phyloP scores from a whole-genome alignment of 768 basidiomycete genomes.

The Agaricus sinodeliciosus region DNA sequence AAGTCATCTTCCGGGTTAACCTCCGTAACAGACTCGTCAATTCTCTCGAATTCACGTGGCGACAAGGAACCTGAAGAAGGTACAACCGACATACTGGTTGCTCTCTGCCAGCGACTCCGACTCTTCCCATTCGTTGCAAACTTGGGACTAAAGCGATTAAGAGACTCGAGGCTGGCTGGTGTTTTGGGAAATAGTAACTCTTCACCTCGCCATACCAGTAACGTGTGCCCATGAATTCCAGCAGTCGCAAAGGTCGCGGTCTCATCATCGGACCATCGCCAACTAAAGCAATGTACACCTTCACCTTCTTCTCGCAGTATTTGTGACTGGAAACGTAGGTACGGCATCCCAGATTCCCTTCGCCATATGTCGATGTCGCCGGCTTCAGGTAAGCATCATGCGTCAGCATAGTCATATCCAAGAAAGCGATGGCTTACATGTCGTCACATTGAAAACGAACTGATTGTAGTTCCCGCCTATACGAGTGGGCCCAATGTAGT shows the following conservation, averaged over 20 bases:
- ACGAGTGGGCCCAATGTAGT: slow-evolving; percentile 5
- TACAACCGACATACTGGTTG: not conserved
- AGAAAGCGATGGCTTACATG: not conserved
- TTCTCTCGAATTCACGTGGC: not conserved
- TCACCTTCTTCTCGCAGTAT: slow-evolving; percentile 2
- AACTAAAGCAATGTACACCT: slow-evolving; percentile 5
- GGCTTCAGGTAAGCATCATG: not conserved
- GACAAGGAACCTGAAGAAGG: not conserved
- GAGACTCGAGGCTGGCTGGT: not conserved
- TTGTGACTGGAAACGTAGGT: slow-evolving; percentile 2
- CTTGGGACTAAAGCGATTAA: not conserved
- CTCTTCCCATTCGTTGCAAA: not conserved
- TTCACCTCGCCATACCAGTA: slow-evolving; percentile 4
- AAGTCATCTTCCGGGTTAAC: not conserved
- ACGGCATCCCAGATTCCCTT: slow-evolving; percentile 1
- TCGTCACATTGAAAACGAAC: slow-evolving; percentile 3
- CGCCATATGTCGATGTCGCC: slow-evolving; percentile 6
- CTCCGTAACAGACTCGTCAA: not conserved
- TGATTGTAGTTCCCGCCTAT: slow-evolving; percentile 3
- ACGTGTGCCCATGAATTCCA: not conserved
- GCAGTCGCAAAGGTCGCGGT: slow-evolving; percentile 3
- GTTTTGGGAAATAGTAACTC: slow-evolving; percentile 1
- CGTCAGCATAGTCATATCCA: not conserved
- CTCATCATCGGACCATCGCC: not conserved
- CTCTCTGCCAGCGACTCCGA: not conserved